These are phyloP conservation scores for Oemleria cerasiformis DNA, from an alignment of 306 rosid genomes.

Conservation along the genomic window DNA sequence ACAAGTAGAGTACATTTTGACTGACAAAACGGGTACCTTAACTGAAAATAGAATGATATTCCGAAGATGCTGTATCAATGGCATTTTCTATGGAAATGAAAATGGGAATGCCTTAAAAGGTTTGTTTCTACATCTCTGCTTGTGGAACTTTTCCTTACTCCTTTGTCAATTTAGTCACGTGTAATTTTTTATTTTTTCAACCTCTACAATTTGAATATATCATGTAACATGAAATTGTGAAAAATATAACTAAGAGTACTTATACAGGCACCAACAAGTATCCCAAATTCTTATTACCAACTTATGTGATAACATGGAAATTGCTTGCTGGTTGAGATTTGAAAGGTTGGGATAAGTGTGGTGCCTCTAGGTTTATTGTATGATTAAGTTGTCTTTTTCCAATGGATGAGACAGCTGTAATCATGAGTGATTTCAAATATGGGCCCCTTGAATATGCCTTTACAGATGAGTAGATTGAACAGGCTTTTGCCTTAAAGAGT, in stretches of 20 bases:
- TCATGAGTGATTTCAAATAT: not conserved
- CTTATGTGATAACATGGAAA: too few relatives aligned
- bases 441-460: not conserved
- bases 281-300: too few relatives aligned
- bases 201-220: not conserved
- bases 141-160: slow-evolving; percentile 24
- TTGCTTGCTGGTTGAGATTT: not conserved
- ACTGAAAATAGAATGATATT: slow-evolving; percentile 97
- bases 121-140: slow-evolving; percentile 29
- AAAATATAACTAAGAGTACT: not conserved
- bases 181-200: not conserved
- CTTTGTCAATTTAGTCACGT: slow-evolving; percentile 13
- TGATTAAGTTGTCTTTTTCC: not conserved
- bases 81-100: slow-evolving; percentile 84
- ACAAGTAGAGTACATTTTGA: slow-evolving; percentile 97
- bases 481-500: slow-evolving; percentile 10
- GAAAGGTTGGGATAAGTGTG: not conserved
- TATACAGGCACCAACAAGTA: not conserved
- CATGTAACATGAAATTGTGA: slow-evolving; percentile 5
- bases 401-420: not conserved
- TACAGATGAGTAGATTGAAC: not conserved
- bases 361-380: not conserved
- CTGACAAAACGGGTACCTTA: slow-evolving; percentile 97
- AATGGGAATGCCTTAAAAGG: slow-evolving; percentile 95
- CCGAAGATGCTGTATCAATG: slow-evolving; percentile 87